Evolutionary conservation across 1,284 basidiomycete genomes (phyloP).

Genomic region (Tilletia setariae): DNA sequence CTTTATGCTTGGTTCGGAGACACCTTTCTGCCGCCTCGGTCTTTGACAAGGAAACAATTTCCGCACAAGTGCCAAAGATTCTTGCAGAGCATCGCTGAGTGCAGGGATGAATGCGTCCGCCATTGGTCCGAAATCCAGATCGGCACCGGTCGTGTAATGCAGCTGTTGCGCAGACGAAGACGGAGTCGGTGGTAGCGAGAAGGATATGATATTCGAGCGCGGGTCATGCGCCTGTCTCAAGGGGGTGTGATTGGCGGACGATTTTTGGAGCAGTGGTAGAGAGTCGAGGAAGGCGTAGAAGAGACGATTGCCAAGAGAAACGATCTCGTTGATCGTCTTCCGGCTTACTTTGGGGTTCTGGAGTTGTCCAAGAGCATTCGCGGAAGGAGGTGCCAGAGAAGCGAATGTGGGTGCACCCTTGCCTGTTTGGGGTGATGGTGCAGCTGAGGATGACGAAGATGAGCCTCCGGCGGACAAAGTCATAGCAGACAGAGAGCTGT

Average conservation of each 20-base stretch:
- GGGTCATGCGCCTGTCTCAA: slow-evolving; percentile 3
- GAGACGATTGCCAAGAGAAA: neutral
- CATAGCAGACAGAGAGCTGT: neutral
- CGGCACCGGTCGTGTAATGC: slow-evolving; percentile 19
- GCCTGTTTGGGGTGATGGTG: neutral
- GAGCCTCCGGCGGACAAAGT: neutral
- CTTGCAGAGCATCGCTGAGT: slow-evolving; percentile 65
- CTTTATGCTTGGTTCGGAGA: too few relatives aligned
- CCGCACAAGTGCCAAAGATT: slow-evolving; percentile 75
- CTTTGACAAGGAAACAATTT: slow-evolving; percentile 70
- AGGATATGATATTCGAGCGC: slow-evolving; percentile 17
- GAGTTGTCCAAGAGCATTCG: neutral
- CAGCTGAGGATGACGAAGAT: neutral
- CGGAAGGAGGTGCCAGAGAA: neutral
- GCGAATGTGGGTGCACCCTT: neutral
- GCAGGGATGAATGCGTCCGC: slow-evolving; percentile 65
- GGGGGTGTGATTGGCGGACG: neutral
- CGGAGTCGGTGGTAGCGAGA: slow-evolving; percentile 6
- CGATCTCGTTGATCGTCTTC: neutral
- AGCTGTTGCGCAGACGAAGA: slow-evolving; percentile 10
- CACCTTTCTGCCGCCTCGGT: too few relatives aligned
- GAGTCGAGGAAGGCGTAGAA: neutral
- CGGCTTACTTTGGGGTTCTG: neutral
- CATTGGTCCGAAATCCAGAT: slow-evolving; percentile 15
- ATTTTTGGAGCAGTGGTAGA: slow-evolving; percentile 25